Percentiles rank a stretch among this genome's conserved stretches.
phyloP scores from a whole-genome alignment of 306 rosid species.

The Corylus avellana region DNA sequence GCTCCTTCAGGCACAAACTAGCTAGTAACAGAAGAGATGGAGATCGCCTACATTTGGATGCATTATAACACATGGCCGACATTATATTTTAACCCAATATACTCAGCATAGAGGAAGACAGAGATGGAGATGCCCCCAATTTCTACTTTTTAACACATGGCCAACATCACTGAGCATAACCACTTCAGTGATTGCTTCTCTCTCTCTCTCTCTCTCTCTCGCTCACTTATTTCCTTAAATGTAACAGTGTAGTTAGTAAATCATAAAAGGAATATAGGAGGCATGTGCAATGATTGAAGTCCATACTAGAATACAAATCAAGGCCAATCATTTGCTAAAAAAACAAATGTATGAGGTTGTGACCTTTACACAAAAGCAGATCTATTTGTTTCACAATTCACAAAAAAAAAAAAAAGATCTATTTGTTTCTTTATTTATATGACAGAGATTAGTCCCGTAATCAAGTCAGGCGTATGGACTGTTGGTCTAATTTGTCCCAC shows the following conservation, averaged over 20 bases:
- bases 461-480: constrained; percentile 43
- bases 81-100: constrained; percentile 30
- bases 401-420: not conserved
- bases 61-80: constrained; percentile 42
- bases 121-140: constrained; percentile 36
- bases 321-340: constrained; percentile 49
- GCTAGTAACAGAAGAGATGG: constrained; percentile 18
- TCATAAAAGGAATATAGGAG: constrained; percentile 57
- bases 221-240: constrained; percentile 19
- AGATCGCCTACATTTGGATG: constrained; percentile 23
- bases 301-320: constrained; percentile 41
- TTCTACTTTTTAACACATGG: constrained; percentile 52
- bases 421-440: constrained; percentile 19
- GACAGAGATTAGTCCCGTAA: constrained; percentile 29
- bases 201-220: constrained; percentile 1
- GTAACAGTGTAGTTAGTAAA: constrained; percentile 36
- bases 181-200: constrained; percentile 24
- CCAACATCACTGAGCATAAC: constrained; percentile 35
- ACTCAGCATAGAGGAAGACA: constrained; percentile 27
- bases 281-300: constrained; percentile 87
- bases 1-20: constrained; percentile 13
- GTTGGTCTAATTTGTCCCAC: constrained; percentile 42
- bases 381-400: constrained; percentile 5
- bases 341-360: constrained; percentile 53
- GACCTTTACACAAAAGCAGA: constrained; percentile 27